Evolutionary conservation across 495 filamentous ascomycete genomes (phyloP).

Genomic region (Podospora didyma): DNA sequence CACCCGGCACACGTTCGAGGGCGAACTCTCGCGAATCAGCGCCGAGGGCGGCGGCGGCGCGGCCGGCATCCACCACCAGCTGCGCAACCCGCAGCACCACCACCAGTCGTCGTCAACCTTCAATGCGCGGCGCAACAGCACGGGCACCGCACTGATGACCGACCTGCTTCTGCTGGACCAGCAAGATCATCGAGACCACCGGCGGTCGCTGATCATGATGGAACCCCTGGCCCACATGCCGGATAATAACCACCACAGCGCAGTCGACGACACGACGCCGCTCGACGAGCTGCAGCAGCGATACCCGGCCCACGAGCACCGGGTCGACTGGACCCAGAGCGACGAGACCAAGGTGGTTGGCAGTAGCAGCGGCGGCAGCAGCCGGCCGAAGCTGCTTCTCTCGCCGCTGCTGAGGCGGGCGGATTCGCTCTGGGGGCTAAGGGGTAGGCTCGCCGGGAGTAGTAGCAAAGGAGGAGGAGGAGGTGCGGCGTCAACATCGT

Average conservation of each 20-base stretch:
- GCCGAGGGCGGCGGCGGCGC: neutral
- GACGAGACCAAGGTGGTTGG: conserved; percentile 35
- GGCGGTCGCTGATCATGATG: conserved; percentile 13
- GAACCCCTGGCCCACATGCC: neutral
- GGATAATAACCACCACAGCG: neutral
- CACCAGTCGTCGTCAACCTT: neutral
- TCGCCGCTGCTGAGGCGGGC: conserved; percentile 33
- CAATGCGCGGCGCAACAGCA: conserved; percentile 20
- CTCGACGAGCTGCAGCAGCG: conserved; percentile 5
- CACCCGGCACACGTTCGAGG: conserved; percentile 19
- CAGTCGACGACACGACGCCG: conserved; percentile 1
- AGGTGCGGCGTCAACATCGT: neutral
- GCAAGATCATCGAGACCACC: too few species aligned
- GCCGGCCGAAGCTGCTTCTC: conserved; percentile 10
- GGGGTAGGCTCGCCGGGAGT: conserved; percentile 21
- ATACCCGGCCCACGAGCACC: conserved; percentile 17
- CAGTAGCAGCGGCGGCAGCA: neutral
- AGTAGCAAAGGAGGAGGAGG: conserved; percentile 4
- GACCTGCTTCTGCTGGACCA: neutral
- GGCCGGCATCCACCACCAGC: neutral
- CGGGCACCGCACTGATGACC: conserved; percentile 13
- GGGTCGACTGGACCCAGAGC: conserved; percentile 46
- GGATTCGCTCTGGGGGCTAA: conserved; percentile 36
- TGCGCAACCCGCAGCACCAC: neutral
- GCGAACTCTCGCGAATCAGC: conserved; percentile 13